Percentiles rank a stretch among this genome's conserved stretches.
Evolutionary conservation across 2,329 filamentous ascomycete species (phyloP).

Genomic region (Neonectria sp.): DNA sequence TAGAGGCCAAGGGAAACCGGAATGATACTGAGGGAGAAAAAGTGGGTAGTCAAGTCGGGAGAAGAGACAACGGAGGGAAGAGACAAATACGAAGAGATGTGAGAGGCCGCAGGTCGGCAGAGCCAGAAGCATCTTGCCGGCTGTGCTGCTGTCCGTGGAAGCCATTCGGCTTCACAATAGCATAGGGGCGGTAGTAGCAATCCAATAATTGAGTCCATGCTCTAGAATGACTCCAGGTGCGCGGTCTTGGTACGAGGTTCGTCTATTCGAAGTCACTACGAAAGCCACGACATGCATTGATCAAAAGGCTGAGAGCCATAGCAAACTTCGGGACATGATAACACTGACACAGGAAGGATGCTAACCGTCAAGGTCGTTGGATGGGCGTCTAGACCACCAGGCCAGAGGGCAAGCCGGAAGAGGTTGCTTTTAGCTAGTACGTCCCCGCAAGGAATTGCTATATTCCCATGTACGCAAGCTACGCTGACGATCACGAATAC

Average conservation of each 20-base stretch:
- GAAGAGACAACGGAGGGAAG: neutral
- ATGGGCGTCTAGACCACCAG: neutral
- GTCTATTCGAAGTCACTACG: neutral
- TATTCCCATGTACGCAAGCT: neutral
- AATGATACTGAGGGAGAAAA: neutral
- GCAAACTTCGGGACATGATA: neutral
- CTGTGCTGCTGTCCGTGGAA: neutral
- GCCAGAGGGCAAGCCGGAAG: neutral
- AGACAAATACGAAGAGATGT: neutral
- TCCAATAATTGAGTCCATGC: neutral
- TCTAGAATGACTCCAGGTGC: neutral
- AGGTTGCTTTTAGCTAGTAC: neutral
- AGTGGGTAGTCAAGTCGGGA: neutral
- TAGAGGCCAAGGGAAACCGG: constrained; percentile 3
- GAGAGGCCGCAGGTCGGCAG: constrained; percentile 4
- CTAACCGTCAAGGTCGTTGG: neutral
- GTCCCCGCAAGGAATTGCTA: neutral
- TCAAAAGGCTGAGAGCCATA: neutral
- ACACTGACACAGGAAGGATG: neutral
- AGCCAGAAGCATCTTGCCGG: neutral
- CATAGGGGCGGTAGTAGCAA: neutral
- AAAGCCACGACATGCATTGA: neutral
- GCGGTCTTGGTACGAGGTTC: neutral
- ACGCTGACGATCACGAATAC: neutral
- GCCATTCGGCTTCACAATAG: constrained; percentile 1